Evolutionary conservation across 1,284 basidiomycete species (phyloP), one percentile per base, ranked within the genome.

Genomic region (Rhodotorula sp.): DNA sequence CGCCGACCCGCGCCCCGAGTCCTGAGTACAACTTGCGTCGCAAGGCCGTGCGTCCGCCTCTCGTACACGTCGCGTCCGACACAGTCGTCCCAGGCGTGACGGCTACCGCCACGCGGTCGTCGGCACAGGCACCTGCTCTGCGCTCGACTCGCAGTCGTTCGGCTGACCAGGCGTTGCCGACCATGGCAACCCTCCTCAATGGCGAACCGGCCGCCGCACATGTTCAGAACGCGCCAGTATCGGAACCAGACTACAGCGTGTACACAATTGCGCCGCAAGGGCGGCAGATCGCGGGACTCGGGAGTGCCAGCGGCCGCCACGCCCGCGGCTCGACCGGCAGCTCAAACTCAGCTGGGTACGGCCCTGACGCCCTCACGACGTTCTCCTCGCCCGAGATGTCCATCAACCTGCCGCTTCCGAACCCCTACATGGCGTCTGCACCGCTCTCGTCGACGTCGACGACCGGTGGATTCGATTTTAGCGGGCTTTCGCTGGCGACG

Each of bases 61-160:
- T 71, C 19, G 46, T 53, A 17, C 64, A 61, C 59, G 59, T 60
- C 56, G 48, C 50, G 1, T 68, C 66, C n/a, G 70, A 71, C 44
- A 61, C 53, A n/a, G 14, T 54, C 66, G 58, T 71, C 44, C 45
- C 70, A 5, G 55, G 21, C 16, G 45, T 23, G 13, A 66, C 50
- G 21, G 46, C 55, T 2, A 17, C 55, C 25, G 14, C 25, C 16
- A 48, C 54, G 53, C 46, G 14, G 25, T 45, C 50, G 61, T 13
- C 8, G 52, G 42, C 25, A 41, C 42, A 25, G 23, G 34, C 44
- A 12, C 34, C 55, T 1, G 23, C 48, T 13, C 55, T 56, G 19
- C 55, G 64, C 16, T 12, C 42, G 19, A 56, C 61, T 12, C 68
- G 68, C 25, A 55, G 50, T 42, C 60, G 61, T 44, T 70, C 68